These are phyloP conservation scores for Mimosa pudica DNA, from an alignment of 306 rosid species.

Conservation along the genomic window DNA sequence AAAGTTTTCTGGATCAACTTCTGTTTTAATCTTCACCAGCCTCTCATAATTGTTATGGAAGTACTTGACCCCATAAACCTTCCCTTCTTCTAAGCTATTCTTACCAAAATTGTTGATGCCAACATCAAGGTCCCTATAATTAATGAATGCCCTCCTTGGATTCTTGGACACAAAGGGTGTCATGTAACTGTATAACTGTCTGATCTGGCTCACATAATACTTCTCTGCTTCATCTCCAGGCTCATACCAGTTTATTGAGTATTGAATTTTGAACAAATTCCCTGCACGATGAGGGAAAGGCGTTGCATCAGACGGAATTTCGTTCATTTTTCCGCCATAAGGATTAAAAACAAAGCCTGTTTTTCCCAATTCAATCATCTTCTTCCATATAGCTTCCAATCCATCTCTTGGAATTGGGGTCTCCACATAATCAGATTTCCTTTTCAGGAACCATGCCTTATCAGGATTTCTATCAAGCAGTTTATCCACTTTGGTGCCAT, in stretches of 20 bases:
- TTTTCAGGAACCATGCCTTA: constrained; percentile 28
- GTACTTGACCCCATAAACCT: constrained; percentile 62
- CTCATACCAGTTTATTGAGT: constrained; percentile 62
- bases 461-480: constrained; percentile 41
- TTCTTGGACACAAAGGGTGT: constrained; percentile 72
- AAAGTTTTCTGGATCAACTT: constrained; percentile 68
- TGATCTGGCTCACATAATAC: constrained; percentile 34
- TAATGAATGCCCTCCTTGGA: constrained; percentile 51
- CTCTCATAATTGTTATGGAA: constrained; percentile 61
- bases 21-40: constrained; percentile 62
- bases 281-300: constrained; percentile 83
- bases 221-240: constrained; percentile 30
- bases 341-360: constrained; percentile 47
- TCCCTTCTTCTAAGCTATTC: constrained; percentile 53
- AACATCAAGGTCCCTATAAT: constrained; percentile 79
- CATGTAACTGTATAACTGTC: constrained; percentile 56
- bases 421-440: constrained; percentile 52
- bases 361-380: constrained; percentile 45
- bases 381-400: constrained; percentile 40
- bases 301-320: constrained; percentile 45
- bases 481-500: constrained; percentile 34
- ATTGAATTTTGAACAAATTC: constrained; percentile 67
- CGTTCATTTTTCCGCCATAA: constrained; percentile 50
- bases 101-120: constrained; percentile 47
- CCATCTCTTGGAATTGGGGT: constrained; percentile 34